Evolutionary conservation across 495 filamentous ascomycete species (phyloP).

Genomic region (Neohortaea acidophila): DNA sequence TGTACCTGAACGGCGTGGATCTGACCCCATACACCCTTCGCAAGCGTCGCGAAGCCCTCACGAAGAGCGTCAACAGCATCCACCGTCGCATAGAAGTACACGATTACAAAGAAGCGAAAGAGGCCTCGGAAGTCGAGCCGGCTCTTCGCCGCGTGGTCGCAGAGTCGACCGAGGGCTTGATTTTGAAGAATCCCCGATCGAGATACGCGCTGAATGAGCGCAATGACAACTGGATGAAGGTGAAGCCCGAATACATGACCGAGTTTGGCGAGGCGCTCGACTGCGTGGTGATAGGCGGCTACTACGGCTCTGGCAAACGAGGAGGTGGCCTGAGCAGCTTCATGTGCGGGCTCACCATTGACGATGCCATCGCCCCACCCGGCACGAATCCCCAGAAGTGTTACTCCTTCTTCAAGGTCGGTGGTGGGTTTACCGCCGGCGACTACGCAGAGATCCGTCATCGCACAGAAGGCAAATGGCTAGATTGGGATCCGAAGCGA

Average conservation of each 20-base stretch:
- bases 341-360: conserved; percentile 67
- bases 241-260: conserved; percentile 97
- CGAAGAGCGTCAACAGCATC: conserved; percentile 46
- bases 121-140: conserved; percentile 57
- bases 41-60: conserved; percentile 65
- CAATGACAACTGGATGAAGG: conserved; percentile 96
- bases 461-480: conserved; percentile 82
- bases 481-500: conserved; percentile 61
- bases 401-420: conserved; percentile 90
- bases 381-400: conserved; percentile 53
- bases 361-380: conserved; percentile 46
- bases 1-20: conserved; percentile 67
- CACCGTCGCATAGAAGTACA: conserved; percentile 74
- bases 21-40: conserved; percentile 70
- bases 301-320: conserved; percentile 74
- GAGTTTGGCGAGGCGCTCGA: conserved; percentile 92
- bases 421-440: conserved; percentile 72
- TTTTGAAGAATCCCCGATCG: conserved; percentile 85
- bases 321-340: conserved; percentile 76
- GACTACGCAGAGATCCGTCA: conserved; percentile 75
- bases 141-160: conserved; percentile 68
- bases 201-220: conserved; percentile 77
- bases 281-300: conserved; percentile 77
- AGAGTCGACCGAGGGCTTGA: conserved; percentile 77
- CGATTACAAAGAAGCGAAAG: conserved; percentile 49